Evolutionary conservation across 768 basidiomycete genomes (phyloP).

Genomic region (Mycena vitilis): DNA sequence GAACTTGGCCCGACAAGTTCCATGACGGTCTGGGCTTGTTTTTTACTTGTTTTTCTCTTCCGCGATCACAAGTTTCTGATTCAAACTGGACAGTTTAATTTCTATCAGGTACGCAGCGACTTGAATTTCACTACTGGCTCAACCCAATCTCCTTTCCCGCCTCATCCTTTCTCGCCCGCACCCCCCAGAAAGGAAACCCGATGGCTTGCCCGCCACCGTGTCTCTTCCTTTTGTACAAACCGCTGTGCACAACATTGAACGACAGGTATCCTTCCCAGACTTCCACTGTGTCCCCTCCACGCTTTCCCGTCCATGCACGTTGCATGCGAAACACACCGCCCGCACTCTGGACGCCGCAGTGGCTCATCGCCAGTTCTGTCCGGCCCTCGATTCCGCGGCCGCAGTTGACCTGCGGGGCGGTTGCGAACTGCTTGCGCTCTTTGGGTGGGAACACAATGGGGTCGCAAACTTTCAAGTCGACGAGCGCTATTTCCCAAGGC

Average conservation of each 20-base stretch:
- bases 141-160: constrained; percentile 50
- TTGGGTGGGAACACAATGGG: constrained; percentile 42
- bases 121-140: background rate
- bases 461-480: constrained; percentile 38
- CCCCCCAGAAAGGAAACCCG: constrained; percentile 51
- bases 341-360: constrained; percentile 48
- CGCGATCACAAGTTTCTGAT: too few relatives aligned
- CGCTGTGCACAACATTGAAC: constrained; percentile 48
- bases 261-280: constrained; percentile 53
- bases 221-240: constrained; percentile 48
- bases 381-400: constrained; percentile 43
- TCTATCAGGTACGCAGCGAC: too few relatives aligned
- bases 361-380: constrained; percentile 35
- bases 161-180: constrained; percentile 47
- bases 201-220: constrained; percentile 46
- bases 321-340: constrained; percentile 50
- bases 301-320: constrained; percentile 44
- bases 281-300: constrained; percentile 39
- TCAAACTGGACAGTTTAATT: too few relatives aligned
- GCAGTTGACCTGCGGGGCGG: constrained; percentile 34
- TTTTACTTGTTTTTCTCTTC: too few relatives aligned
- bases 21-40: too few relatives aligned
- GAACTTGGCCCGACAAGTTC: too few relatives aligned
- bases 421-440: constrained; percentile 41
- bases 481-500: constrained; percentile 47